phyloP scores from a whole-genome alignment of 371 early-diverging fungal species.

The Racocetra persica region DNA sequence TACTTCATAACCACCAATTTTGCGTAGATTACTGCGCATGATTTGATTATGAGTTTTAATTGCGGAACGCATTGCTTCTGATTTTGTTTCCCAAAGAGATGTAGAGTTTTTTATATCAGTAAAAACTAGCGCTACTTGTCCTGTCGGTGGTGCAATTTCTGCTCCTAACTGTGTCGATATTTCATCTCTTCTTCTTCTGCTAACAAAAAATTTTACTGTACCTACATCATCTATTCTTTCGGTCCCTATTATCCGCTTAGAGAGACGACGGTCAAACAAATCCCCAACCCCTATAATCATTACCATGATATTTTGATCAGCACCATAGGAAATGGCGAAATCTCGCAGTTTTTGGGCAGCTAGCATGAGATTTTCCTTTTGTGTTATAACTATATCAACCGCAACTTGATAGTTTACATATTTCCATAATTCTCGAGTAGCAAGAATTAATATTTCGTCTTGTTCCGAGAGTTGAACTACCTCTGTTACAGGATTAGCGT shows the following conservation, averaged over 20 bases:
- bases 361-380: conserved; percentile 72
- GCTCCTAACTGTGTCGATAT: conserved; percentile 70
- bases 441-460: conserved; percentile 93
- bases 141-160: conserved; percentile 88
- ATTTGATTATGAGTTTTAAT: conserved; percentile 88
- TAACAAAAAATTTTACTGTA: not conserved
- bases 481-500: conserved; percentile 83
- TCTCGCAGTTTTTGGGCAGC: conserved; percentile 88
- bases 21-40: conserved; percentile 85
- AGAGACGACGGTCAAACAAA: conserved; percentile 60
- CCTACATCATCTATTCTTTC: conserved; percentile 39
- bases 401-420: conserved; percentile 83
- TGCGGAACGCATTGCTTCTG: conserved; percentile 86
- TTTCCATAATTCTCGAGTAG: conserved; percentile 85
- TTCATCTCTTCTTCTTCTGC: conserved; percentile 58
- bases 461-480: conserved; percentile 76
- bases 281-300: conserved; percentile 87
- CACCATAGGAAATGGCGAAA: conserved; percentile 89
- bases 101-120: conserved; percentile 97
- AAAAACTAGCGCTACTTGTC: conserved; percentile 89
- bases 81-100: conserved; percentile 89
- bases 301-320: conserved; percentile 78
- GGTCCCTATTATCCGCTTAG: conserved; percentile 34
- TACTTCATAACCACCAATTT: conserved; percentile 95
- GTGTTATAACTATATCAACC: conserved; percentile 83